Evolutionary conservation across 106 monocot species (phyloP), one percentile per base, ranked within the genome.

Genomic region (Dendrobium chrysotoxum): DNA sequence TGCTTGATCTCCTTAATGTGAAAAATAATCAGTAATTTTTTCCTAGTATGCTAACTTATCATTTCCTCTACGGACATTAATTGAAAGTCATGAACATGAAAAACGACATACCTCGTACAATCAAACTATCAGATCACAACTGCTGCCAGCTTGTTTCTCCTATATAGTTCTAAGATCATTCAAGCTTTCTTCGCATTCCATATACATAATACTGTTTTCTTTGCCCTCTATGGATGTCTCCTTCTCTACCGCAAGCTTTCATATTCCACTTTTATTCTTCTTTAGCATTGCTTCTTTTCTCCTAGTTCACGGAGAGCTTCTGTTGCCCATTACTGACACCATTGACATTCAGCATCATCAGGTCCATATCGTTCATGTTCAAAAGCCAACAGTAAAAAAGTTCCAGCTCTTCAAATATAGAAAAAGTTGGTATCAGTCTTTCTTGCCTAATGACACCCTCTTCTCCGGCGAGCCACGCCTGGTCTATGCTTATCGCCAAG

Each of bases 401-500:
- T 74, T 74, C 20, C 74, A 41, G 5, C 74, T 74, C 21, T 74
- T 74, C 42, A 74, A 74, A 41, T 41, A 74, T 1, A 74, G 74
- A 74, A 74, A 74, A 42, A 18, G 7, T 2, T 74, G 74, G 74
- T 74, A 74, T 2, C 2, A 40, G 74, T 74, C 74, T 4, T 74
- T 40, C 74, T 10, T 74, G 21, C 74, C 74, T 12, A 74, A 74
- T 21, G 28, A 20, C 40, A 74, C 74, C 39, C n/a, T 74, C 21
- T 74, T 41, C 40, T 74, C 74, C 1, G 74, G 74, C 0, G 39
- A 77, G 77, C 70, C 70, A 61, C 77, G 75, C 15, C 77, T 86
- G 40, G 23, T 86, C 7, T 42, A 72, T 31, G 80, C 80, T 4
- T 80, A 86, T 35, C 83, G 81, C 31, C 18, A 58, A 18, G 85